Conservation (phyloP, 371 early-diverging fungal genomes). For the Mortierella sp. region DNA sequence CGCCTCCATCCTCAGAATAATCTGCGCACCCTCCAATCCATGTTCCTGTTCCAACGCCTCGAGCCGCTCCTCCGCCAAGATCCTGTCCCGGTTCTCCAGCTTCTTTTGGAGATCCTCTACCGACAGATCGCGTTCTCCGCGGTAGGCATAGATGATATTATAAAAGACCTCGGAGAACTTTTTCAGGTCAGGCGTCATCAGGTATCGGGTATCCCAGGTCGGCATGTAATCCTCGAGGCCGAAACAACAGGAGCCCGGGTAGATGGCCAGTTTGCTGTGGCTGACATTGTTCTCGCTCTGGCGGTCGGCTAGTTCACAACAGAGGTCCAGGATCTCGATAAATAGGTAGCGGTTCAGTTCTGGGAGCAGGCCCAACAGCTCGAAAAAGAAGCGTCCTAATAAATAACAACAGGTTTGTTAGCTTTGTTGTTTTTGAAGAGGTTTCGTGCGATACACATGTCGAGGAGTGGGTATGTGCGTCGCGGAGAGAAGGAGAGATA, state of each 20-base stretch:
- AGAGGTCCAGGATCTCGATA: constrained; percentile 52
- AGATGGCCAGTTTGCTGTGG: constrained; percentile 43
- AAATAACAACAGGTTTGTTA: not conserved
- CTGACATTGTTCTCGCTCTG: constrained; percentile 39
- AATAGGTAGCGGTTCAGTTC: constrained; percentile 54
- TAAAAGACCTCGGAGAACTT: constrained; percentile 38
- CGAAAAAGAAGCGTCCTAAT: constrained; percentile 47
- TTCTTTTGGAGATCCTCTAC: constrained; percentile 41
- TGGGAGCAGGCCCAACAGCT: constrained; percentile 40
- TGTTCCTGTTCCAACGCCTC: constrained; percentile 23
- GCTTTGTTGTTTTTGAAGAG: not conserved
- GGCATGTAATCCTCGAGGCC: constrained; percentile 55
- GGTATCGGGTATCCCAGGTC: constrained; percentile 49
- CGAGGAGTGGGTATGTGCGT: not conserved
- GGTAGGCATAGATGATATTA: constrained; percentile 42
- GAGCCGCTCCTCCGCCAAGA: constrained; percentile 40
- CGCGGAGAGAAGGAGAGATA: not conserved
- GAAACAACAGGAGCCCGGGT: constrained; percentile 54
- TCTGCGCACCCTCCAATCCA: constrained; percentile 37
- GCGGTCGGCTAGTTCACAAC: constrained; percentile 50
- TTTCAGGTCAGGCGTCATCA: constrained; percentile 28
- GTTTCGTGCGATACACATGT: not conserved
- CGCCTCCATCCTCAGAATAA: constrained; percentile 38
- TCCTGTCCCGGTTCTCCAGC: constrained; percentile 15
- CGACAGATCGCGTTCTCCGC: constrained; percentile 46